Base-by-base conservation (phyloP, 768 basidiomycete species). In the Collybia mongolica region DNA sequence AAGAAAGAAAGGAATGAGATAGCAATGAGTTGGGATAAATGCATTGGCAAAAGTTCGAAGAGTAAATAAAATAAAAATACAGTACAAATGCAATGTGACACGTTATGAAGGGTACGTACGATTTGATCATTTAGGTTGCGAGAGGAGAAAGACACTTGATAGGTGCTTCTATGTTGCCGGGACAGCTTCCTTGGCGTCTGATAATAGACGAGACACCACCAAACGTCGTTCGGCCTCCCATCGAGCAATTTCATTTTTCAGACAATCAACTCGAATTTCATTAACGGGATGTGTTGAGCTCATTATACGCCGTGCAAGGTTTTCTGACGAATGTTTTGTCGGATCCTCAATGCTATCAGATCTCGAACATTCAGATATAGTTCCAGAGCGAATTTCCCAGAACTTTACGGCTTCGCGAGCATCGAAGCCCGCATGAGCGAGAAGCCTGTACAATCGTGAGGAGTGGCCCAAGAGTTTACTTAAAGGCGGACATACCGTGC, bases 401-500 rank as follows among this genome's bases (percentile, higher is more conserved):
- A 97, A 96, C 12, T 70, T 72, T 39, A 94, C 76, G 6, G 96
- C 90, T 40, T 75, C 72, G 29, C 86, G 81, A 2, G 95, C 90
- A 69, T 97, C 92, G 61, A 89, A 98, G 5, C 93, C 92, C 0
- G 95, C 88, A 62, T 93, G 81, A 0, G 95, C 93, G 29, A 99
- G 82, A n/a, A 99, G 73, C 53, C 94, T 94, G 44, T 49, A 14
- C 35, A 29, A 37, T 53, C 46, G 44, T 60, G 12, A 45, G 23
- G 39, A 32, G 32, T n/a, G 14, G 6, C 2, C 11, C 14, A 32
- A 32, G 7, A 32, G 32, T 32, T 6, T 32, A 11, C 5, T 32
- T 3, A 32, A 3, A 2, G 5, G 32, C 32, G 14, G 11, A 60
- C 75, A 46, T 54, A 90, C 90, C 91, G 78, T 6, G 87, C 79